These are phyloP conservation scores for Amylocystis lapponica DNA, from an alignment of 768 basidiomycete species.

Conservation along the genomic window DNA sequence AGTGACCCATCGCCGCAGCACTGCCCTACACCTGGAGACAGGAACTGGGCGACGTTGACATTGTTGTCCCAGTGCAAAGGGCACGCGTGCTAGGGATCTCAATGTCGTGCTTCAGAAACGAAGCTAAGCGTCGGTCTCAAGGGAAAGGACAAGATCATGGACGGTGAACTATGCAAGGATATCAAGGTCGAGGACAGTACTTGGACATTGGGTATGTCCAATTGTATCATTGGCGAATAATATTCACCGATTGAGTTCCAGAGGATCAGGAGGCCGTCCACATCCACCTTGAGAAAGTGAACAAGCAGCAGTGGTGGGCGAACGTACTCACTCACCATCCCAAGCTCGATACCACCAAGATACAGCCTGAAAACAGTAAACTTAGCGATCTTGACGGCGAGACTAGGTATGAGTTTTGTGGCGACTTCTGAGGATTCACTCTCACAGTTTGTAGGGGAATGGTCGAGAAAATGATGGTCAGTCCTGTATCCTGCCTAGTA, in stretches of 20 bases:
- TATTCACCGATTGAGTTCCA: constrained; percentile 25
- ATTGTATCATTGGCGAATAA: no score
- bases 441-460: constrained; percentile 58
- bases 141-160: constrained; percentile 76
- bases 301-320: constrained; percentile 95
- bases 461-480: constrained; percentile 99
- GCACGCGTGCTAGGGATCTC: constrained; percentile 78
- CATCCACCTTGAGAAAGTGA: constrained; percentile 82
- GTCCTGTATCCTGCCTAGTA: constrained; percentile 19
- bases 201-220: constrained; percentile 80
- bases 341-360: constrained; percentile 94
- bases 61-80: constrained; percentile 78
- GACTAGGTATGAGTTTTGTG: constrained; percentile 55
- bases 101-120: constrained; percentile 71
- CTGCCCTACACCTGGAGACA: constrained; percentile 93
- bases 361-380: constrained; percentile 92
- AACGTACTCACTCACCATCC: constrained; percentile 93
- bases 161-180: constrained; percentile 89
- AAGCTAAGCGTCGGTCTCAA: constrained; percentile 81
- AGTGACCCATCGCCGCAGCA: constrained; percentile 36
- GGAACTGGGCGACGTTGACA: constrained; percentile 80
- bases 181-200: constrained; percentile 96
- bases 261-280: constrained; percentile 73
- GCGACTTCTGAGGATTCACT: background rate
- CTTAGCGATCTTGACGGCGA: constrained; percentile 94